Base-by-base conservation (phyloP, 441 rosid species). In the Codiaeum variegatum region DNA sequence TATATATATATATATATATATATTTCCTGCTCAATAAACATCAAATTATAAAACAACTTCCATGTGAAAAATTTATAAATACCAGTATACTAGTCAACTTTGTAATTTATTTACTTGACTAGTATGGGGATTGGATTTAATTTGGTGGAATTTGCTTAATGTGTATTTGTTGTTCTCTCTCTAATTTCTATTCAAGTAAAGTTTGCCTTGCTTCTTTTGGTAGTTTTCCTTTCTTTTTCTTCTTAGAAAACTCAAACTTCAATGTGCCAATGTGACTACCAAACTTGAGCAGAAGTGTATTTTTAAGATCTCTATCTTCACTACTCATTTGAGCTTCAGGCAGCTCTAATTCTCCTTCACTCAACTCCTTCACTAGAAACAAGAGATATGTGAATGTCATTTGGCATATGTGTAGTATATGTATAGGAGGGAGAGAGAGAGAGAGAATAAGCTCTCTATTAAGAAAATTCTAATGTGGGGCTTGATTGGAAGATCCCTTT, bases 131-230 rank as follows among this genome's bases (percentile, higher is more conserved):
- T n/a, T n/a, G n/a, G n/a, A n/a, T n/a, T n/a, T n/a, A n/a, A n/a
- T n/a, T n/a, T n/a, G n/a, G n/a, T n/a, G n/a, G n/a, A n/a, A n/a
- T n/a, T n/a, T n/a, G n/a, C n/a, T n/a, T n/a, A n/a, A n/a, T n/a
- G n/a, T n/a, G n/a, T n/a, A n/a, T n/a, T n/a, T n/a, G n/a, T n/a
- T n/a, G n/a, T n/a, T n/a, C n/a, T n/a, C n/a, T n/a, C n/a, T n/a
- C n/a, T n/a, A n/a, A n/a, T n/a, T n/a, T n/a, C 99, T 98, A 94
- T 34, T 81, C 83, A 23, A 94, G 96, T 31, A 94, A 90, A 84
- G 89, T 87, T 82, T 94, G 98, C 81, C 99, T 87, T 62, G 98
- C 99, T 81, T 94, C 99, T 84, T 94, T 94, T 1, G 99, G 99
- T 52, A 94, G 86, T 74, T 94, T 94, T 10, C 99, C 99, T 83